These are phyloP conservation scores for Myxozyma melibiosi DNA, from an alignment of 805 yeast genomes.

Conservation along the genomic window DNA sequence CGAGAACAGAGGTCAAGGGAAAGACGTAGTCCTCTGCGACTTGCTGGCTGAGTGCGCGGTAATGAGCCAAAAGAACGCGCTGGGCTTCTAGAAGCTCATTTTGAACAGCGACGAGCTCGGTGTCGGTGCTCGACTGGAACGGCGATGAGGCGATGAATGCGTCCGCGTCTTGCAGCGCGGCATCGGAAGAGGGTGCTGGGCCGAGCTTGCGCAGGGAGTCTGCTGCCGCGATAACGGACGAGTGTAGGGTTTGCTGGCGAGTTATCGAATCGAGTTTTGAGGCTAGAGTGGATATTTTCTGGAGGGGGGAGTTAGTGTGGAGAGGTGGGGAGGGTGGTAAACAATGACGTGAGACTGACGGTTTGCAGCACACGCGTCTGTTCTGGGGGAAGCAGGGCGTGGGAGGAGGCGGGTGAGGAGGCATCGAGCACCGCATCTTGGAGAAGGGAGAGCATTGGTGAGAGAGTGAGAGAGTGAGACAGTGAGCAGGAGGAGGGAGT, in stretches of 20 bases:
- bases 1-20: constrained; percentile 11
- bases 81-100: constrained; percentile 8
- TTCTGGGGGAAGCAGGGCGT: not conserved
- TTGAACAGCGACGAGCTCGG: constrained; percentile 2
- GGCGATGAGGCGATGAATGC: not conserved
- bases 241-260: not conserved
- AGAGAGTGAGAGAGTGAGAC: too few relatives aligned
- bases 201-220: not conserved
- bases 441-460: constrained; percentile 9
- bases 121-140: not conserved
- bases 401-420: not conserved
- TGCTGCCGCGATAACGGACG: not conserved
- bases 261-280: constrained; percentile 2
- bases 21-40: constrained; percentile 20
- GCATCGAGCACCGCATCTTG: constrained; percentile 27
- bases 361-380: not conserved
- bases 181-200: not conserved
- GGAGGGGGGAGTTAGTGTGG: too few relatives aligned
- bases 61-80: constrained; percentile 4
- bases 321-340: too few relatives aligned
- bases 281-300: too few relatives aligned
- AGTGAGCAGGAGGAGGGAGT: not conserved
- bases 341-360: too few relatives aligned
- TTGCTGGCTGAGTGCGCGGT: constrained; percentile 3
- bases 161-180: not conserved